A percentile compares a stretch with the other conserved stretches of the same genome.
phyloP scores from a whole-genome alignment of 225 moss, liverwort and hornwort genomes.

The Physcomitrellopsis africana region DNA sequence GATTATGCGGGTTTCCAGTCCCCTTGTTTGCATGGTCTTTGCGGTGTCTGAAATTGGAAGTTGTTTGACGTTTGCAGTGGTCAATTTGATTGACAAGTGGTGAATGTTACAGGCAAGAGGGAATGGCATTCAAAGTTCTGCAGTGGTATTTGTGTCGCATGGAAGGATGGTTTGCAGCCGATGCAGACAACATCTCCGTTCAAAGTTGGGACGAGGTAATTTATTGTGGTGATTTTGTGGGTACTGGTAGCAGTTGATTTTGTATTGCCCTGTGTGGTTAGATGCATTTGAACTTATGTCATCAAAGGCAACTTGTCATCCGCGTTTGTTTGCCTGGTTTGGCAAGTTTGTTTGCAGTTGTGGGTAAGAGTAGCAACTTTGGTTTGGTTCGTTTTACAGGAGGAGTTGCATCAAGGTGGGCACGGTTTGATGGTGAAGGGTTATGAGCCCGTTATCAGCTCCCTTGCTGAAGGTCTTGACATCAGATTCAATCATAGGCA shows the following conservation, averaged over 20 bases:
- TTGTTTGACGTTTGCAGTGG: background rate
- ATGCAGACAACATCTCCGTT: constrained; percentile 90
- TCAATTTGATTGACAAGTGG: constrained; percentile 10
- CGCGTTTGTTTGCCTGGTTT: background rate
- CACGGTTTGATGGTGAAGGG: constrained; percentile 97
- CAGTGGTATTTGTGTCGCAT: constrained; percentile 99
- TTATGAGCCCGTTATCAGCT: constrained; percentile 81
- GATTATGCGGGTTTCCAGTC: background rate
- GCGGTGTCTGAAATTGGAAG: background rate
- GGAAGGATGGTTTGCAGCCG: constrained; percentile 99
- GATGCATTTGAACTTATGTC: background rate
- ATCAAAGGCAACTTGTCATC: background rate
- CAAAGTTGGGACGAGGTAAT: constrained; percentile 99
- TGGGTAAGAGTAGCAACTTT: constrained; percentile 4
- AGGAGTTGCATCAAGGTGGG: constrained; percentile 94
- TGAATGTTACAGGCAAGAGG: constrained; percentile 73
- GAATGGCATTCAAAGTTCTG: constrained; percentile 86
- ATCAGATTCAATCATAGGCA: constrained; percentile 81
- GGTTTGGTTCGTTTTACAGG: constrained; percentile 47
- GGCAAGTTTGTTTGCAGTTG: background rate
- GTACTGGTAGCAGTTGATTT: background rate
- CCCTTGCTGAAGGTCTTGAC: constrained; percentile 88
- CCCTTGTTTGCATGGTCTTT: background rate
- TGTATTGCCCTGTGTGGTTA: background rate
- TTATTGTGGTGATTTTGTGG: background rate